Evolutionary conservation across 768 basidiomycete species (phyloP).

Genomic region (Podaxis carcinomalis): DNA sequence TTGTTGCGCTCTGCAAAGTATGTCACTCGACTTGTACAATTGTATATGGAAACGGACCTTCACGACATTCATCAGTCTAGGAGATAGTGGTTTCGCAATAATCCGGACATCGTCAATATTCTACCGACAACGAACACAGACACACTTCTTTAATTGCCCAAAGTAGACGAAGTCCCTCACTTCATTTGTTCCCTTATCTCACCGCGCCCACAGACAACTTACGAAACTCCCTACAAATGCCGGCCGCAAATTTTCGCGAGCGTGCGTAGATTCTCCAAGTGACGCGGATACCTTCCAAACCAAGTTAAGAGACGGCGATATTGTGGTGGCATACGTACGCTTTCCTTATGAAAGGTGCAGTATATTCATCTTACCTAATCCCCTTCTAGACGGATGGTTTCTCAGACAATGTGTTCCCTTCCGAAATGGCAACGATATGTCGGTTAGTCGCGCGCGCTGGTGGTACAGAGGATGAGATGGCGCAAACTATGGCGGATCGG

Average conservation of each 20-base stretch:
- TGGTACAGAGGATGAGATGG: constrained; percentile 54
- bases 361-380: neutral
- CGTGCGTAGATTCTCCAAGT: constrained; percentile 49
- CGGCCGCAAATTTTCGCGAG: constrained; percentile 39
- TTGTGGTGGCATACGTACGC: constrained; percentile 46
- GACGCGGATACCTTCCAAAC: constrained; percentile 41
- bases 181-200: neutral
- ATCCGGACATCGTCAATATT: constrained; percentile 64
- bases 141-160: constrained; percentile 56
- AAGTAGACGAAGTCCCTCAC: constrained; percentile 27
- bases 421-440: constrained; percentile 69
- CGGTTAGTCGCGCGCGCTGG: constrained; percentile 55
- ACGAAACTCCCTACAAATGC: constrained; percentile 47
- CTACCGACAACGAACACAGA: constrained; percentile 45
- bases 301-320: constrained; percentile 47
- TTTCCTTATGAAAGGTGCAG: neutral
- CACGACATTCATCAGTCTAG: constrained; percentile 42
- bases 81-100: constrained; percentile 76
- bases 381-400: constrained; percentile 46
- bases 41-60: constrained; percentile 7
- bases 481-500: constrained; percentile 68
- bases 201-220: constrained; percentile 36
- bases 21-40: constrained; percentile 20
- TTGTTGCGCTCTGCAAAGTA: constrained; percentile 76
- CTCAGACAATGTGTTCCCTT: constrained; percentile 60